Conservation (phyloP, 2,329 filamentous ascomycete genomes). For the Arthrobotrys pseudoclavata region DNA sequence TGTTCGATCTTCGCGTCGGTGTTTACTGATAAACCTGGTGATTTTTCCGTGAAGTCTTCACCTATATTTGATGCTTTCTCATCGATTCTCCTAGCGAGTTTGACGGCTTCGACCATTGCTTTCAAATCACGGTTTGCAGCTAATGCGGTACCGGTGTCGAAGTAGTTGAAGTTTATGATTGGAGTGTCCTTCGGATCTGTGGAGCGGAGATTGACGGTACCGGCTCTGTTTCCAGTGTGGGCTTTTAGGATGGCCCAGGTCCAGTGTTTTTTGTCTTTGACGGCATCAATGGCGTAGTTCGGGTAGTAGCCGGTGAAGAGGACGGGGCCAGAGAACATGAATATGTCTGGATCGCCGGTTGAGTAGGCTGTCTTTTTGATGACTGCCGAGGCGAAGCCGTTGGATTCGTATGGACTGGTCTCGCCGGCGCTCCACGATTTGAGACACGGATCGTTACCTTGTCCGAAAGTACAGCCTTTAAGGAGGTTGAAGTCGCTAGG, state of each 20-base stretch:
- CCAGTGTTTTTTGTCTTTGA: conserved; percentile 68
- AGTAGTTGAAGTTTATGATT: conserved; percentile 75
- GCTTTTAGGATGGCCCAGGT: conserved; percentile 73
- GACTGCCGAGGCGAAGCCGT: conserved; percentile 43
- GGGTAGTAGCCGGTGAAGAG: conserved; percentile 65
- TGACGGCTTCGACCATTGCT: conserved; percentile 72
- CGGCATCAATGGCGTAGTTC: conserved; percentile 69
- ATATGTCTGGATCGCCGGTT: conserved; percentile 72
- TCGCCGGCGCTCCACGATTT: conserved; percentile 63
- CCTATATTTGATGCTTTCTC: conserved; percentile 8
- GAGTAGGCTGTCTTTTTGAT: conserved; percentile 57
- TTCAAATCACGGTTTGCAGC: conserved; percentile 69
- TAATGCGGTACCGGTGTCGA: conserved; percentile 69
- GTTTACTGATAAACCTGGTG: conserved; percentile 7
- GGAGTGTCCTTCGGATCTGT: conserved; percentile 76
- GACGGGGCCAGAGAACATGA: conserved; percentile 65
- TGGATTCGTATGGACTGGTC: conserved; percentile 37
- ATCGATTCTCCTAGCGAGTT: conserved; percentile 69
- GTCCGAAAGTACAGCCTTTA: conserved; percentile 65
- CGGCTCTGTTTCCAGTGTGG: conserved; percentile 74
- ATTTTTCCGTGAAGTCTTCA: conserved; percentile 38
- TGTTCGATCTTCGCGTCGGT: conserved; percentile 63
- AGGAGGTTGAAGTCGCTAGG: conserved; percentile 67
- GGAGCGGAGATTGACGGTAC: conserved; percentile 74
- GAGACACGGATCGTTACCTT: conserved; percentile 66